Evolutionary conservation across 768 basidiomycete species (phyloP).

Genomic region (Antrodiella citrinella): DNA sequence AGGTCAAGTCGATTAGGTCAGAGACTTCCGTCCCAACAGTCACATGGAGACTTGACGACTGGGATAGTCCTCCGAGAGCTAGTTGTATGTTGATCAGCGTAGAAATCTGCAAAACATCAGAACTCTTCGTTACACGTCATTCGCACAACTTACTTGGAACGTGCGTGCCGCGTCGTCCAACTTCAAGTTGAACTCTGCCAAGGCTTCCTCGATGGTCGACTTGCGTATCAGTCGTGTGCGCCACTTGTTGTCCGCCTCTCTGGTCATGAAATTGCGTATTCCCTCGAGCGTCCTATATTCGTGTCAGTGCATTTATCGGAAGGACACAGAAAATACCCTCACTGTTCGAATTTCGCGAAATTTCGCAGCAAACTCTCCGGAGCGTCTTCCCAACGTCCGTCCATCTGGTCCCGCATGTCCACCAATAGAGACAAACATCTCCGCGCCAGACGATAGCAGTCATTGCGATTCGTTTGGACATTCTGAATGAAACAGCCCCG

Average conservation of each 20-base stretch:
- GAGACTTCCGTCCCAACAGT: not conserved
- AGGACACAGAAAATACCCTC: conserved; percentile 7
- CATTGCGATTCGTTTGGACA: conserved; percentile 29
- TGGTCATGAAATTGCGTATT: conserved; percentile 32
- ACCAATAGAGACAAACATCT: conserved; percentile 34
- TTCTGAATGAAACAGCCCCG: conserved; percentile 8
- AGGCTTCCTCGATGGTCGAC: conserved; percentile 30
- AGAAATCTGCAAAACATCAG: conserved; percentile 26
- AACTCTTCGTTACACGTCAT: not conserved
- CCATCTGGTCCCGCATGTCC: conserved; percentile 38
- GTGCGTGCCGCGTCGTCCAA: conserved; percentile 39
- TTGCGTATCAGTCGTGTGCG: conserved; percentile 32
- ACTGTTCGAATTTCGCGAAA: conserved; percentile 34
- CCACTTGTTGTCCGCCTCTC: conserved; percentile 34
- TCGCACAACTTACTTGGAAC: conserved; percentile 30
- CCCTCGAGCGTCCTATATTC: conserved; percentile 27
- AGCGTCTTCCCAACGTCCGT: conserved; percentile 34
- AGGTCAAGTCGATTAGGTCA: conserved; percentile 1
- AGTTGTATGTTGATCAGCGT: conserved; percentile 41
- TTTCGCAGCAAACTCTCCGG: conserved; percentile 32
- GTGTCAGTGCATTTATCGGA: not conserved
- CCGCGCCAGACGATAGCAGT: conserved; percentile 31
- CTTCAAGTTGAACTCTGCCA: conserved; percentile 24
- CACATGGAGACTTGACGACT: not conserved
- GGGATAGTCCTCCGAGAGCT: conserved; percentile 21